Conservation (phyloP, 1,139 yeast genomes). For the Pichia sp. region DNA sequence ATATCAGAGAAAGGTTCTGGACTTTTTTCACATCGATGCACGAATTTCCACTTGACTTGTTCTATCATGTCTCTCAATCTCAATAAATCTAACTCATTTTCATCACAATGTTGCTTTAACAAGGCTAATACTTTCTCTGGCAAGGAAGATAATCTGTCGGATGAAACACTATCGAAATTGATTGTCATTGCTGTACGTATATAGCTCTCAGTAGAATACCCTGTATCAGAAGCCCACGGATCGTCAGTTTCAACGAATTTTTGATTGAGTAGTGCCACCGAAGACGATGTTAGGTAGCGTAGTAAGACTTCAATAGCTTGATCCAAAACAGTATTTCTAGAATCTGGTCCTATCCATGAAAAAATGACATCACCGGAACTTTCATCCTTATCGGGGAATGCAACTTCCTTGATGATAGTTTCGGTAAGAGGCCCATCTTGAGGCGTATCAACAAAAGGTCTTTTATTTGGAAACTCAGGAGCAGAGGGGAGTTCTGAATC, state of each 20-base stretch:
- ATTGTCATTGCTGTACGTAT: conserved; percentile 55
- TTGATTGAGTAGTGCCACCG: conserved; percentile 64
- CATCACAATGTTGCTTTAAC: conserved; percentile 45
- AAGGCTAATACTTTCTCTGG: conserved; percentile 49
- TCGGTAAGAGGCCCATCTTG: conserved; percentile 38
- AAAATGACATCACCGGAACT: conserved; percentile 71
- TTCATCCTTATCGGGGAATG: conserved; percentile 89
- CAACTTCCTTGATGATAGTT: conserved; percentile 45
- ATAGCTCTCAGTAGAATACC: conserved; percentile 67
- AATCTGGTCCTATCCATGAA: conserved; percentile 80
- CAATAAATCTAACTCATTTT: conserved; percentile 52
- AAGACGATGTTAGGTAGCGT: conserved; percentile 71
- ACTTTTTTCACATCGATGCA: conserved; percentile 63
- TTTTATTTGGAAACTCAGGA: conserved; percentile 36
- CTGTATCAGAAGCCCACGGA: conserved; percentile 74
- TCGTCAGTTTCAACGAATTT: conserved; percentile 74
- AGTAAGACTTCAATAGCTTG: conserved; percentile 70
- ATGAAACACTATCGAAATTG: conserved; percentile 71
- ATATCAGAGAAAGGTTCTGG: conserved; percentile 58
- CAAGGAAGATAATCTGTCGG: conserved; percentile 51
- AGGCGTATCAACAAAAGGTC: conserved; percentile 84
- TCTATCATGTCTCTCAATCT: conserved; percentile 65
- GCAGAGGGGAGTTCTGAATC: conserved; percentile 52
- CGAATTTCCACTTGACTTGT: conserved; percentile 58
- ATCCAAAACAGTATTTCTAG: conserved; percentile 47